Percentiles rank a stretch among this genome's conserved stretches.
These are phyloP conservation scores for Backusella parvicylindrica DNA, from an alignment of 192 early-diverging fungal genomes.

Conservation along the genomic window DNA sequence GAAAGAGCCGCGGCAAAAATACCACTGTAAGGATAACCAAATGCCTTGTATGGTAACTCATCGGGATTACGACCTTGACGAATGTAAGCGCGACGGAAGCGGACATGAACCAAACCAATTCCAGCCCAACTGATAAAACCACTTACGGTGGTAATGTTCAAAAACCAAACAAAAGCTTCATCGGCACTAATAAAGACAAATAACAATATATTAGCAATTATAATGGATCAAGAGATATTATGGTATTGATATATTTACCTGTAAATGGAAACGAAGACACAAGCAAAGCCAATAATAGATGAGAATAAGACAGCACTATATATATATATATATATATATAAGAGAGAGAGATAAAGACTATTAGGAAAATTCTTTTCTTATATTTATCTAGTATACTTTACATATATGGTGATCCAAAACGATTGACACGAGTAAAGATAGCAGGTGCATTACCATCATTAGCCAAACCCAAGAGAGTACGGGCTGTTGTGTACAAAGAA, in stretches of 20 bases:
- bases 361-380: background rate
- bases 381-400: background rate
- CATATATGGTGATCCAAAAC: constrained; percentile 55
- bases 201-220: background rate
- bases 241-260: background rate
- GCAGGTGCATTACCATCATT: constrained; percentile 68
- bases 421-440: constrained; percentile 52
- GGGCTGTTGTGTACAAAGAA: constrained; percentile 74
- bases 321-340: too few species aligned
- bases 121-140: constrained; percentile 84
- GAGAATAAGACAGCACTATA: constrained; percentile 45
- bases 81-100: constrained; percentile 75
- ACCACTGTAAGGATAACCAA: constrained; percentile 64
- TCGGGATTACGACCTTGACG: constrained; percentile 58
- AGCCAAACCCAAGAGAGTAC: constrained; percentile 74
- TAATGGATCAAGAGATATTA: background rate
- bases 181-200: constrained; percentile 21
- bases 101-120: constrained; percentile 70
- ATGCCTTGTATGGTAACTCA: constrained; percentile 66
- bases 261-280: constrained; percentile 50
- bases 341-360: background rate
- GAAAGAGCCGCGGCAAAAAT: constrained; percentile 60
- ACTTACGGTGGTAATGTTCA: constrained; percentile 62
- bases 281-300: constrained; percentile 49
- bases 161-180: constrained; percentile 55